Evolutionary conservation across 768 basidiomycete genomes (phyloP), one percentile per base, ranked within the genome.

Genomic region (Pleurotus tuoliensis): DNA sequence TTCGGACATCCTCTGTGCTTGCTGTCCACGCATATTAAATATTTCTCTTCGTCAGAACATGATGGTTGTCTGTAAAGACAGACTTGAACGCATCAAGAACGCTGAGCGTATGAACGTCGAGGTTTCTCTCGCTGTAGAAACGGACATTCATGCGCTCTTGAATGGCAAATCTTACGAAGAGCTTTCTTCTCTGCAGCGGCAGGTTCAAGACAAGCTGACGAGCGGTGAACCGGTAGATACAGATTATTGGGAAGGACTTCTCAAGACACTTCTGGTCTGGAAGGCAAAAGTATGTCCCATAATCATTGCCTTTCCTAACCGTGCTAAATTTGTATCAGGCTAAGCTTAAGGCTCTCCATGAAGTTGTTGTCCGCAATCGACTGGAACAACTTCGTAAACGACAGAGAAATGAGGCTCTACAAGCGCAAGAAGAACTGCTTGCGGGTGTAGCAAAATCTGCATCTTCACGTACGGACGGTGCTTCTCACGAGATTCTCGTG

Each of bases 21-120:
- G n/a, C 43, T 13, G 51, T 56, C 13, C 5, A 34, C 34, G 37
- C 45, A 50, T 47, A 41, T 46, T 54, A 13, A 20, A 11, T 8
- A 9, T 45, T 27, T 18, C 20, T 4, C 37, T 34, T 30, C 24
- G 41, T 8, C 63, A 97, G 92, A 90, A 97, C 63, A 97, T 99
- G 93, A 90, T 95, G 85, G 91, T 96, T 7, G 88, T 99, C 3
- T 97, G 94, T 71, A 92, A 93, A 64, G 90, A 96, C 68, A 86
- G 88, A 16, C 69, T 98, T 25, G 94, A 97, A 48, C 79, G 82
- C 40, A 81, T 95, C 64, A 84, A 82, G 62, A 74, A 72, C 39
- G 81, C 76, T 68, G 79, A 78, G 62, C 75, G 78, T n/a, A 77
- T 86, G 67, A 87, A 86, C 9, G 70, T 78, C n/a, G 87, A 84